Conservation (phyloP, 768 basidiomycete species). For the Daedaleopsis nitida region DNA sequence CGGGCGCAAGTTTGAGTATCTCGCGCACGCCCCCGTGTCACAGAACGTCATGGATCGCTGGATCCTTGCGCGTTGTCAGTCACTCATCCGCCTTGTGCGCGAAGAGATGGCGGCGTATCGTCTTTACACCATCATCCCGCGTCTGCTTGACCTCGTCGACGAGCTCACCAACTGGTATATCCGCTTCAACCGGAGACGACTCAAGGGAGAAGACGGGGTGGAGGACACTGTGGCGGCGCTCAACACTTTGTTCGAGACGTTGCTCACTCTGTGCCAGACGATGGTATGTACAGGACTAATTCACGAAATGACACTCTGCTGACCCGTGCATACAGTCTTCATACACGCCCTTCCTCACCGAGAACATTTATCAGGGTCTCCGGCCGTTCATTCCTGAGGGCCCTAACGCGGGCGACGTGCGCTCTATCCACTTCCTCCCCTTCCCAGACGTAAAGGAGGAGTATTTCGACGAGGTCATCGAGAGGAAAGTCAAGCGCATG, state of each 20-base stretch:
- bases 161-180: constrained; percentile 99
- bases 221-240: constrained; percentile 87
- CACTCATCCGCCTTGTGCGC: constrained; percentile 87
- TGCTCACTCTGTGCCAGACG: constrained; percentile 92
- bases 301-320: neutral
- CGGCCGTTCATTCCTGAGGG: constrained; percentile 83
- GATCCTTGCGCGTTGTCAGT: constrained; percentile 98
- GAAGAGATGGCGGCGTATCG: constrained; percentile 98
- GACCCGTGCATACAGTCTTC: constrained; percentile 64
- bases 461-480: constrained; percentile 92
- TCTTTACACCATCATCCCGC: constrained; percentile 96
- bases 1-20: constrained; percentile 79
- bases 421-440: constrained; percentile 92
- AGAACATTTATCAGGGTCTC: constrained; percentile 93
- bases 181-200: constrained; percentile 92
- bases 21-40: constrained; percentile 81
- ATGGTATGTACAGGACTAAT: constrained; percentile 63
- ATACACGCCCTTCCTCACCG: constrained; percentile 97
- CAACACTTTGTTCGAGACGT: constrained; percentile 93
- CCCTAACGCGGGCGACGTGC: constrained; percentile 66
- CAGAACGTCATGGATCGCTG: constrained; percentile 98
- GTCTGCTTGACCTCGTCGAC: constrained; percentile 87
- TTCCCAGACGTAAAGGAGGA: constrained; percentile 95
- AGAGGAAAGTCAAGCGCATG: constrained; percentile 93
- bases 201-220: constrained; percentile 92